Evolutionary conservation across 2,329 filamentous ascomycete species (phyloP), one percentile per base, ranked within the genome.

Genomic region (Ophiocordyceps camponoti-leonardi): DNA sequence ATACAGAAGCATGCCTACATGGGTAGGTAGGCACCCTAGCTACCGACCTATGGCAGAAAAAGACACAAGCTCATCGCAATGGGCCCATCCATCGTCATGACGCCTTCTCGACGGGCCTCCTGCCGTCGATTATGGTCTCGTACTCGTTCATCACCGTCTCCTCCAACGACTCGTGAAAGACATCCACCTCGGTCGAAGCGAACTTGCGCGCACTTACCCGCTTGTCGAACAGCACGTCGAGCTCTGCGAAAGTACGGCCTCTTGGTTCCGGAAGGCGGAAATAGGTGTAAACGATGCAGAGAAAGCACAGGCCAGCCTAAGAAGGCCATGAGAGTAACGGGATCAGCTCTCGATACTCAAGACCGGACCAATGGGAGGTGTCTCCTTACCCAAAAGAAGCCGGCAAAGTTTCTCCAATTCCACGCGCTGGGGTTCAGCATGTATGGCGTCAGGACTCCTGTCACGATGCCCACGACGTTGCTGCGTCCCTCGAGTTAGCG

Each of bases 401-500:
- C 86, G 0, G 86, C 76, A 54, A 75, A 92, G 64, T 92, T 92
- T 49, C 77, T 72, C 87, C 86, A 94, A 62, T 93, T 69, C 87
- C 88, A 94, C 0, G 78, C 82, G 1, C 69, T 72, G 0, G 87
- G 86, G 64, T 94, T 94, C 40, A 94, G 72, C 87, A 94, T 94
- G 64, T 93, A 94, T 0, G 87, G 87, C 0, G 86, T 93, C 39
- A 94, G 63, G 4, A 94, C 81, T 44, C 78, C 81, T 57, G 79
- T 85, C 54, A 94, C 65, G 52, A 95, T 94, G 50, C 76, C 81
- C 41, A 88, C 83, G 44, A 94, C 67, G 56, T 92, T 88, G 69
- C 74, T 77, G 43, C 23, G 31, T 11, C 18, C 5, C n/a, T 12
- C 26, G 7, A 12, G 44, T 47, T 14, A 18, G 39, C 22, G 23